Evolutionary conservation across 306 rosid species (phyloP), one percentile per base, ranked within the genome.

Genomic region (Trifolium dubium): DNA sequence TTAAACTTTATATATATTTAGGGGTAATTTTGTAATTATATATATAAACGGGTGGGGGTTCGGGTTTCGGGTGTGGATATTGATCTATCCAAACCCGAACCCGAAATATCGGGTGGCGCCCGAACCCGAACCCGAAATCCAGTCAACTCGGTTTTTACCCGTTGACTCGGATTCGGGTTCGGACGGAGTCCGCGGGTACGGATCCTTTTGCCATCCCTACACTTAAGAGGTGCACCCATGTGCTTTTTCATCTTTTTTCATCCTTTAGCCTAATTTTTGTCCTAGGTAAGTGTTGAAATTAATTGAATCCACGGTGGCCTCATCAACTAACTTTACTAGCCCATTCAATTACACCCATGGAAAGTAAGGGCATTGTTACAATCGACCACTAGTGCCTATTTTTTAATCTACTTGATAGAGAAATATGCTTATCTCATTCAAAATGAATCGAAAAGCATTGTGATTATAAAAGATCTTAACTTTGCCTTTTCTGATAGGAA

Each of bases 221-320:
- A 76, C 69, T 64, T 69, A 71, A 73, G 75, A 59, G 79, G 66
- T 32, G 39, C 79, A 74, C 79, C 79, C 75, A 84, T 84, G 80
- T 80, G 87, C 80, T 39, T 72, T 79, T 58, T 75, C 18, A 67
- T 62, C 49, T 63, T 58, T 58, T 69, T 71, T 65, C 43, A 64
- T 50, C 30, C 67, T 58, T 69, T 5, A 4, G 10, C 74, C 86
- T 76, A 76, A 71, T 59, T 37, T 37, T 67, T 34, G 47, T 59
- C 69, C 15, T 37, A 39, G 34, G 9, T n/a, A 64, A 28, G 40
- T 37, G 40, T 37, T 37, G 40, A 31, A 41, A 6, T 53, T 75
- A 68, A 19, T 39, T 62, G 1, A 39, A 10, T 23, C 37, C 40
- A 4, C 34, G 32, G 54, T 77, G 79, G 65, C 39, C 13, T 47